phyloP scores from a whole-genome alignment of 495 filamentous ascomycete species.

The Xeromyces bisporus region DNA sequence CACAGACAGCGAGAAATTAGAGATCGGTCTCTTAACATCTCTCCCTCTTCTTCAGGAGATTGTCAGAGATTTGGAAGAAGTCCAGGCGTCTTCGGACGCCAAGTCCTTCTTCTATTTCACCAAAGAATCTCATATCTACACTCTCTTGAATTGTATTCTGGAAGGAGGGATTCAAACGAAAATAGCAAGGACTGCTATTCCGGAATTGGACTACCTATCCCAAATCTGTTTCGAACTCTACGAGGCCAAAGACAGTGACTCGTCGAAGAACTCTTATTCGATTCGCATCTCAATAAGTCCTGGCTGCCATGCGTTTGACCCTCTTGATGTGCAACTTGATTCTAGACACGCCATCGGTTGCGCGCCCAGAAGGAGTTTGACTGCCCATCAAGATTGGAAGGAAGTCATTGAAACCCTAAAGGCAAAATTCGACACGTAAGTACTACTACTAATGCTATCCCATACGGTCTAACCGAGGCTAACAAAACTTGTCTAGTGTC shows the following conservation, averaged over 20 bases:
- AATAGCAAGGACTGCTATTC: constrained; percentile 76
- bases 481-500: constrained; percentile 37
- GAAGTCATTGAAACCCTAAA: constrained; percentile 83
- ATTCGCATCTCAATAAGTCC: constrained; percentile 93
- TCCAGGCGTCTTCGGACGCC: constrained; percentile 80
- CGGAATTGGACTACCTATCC: constrained; percentile 92
- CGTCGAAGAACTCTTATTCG: constrained; percentile 66
- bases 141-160: constrained; percentile 89
- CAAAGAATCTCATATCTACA: constrained; percentile 97
- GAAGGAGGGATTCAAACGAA: constrained; percentile 93
- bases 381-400: constrained; percentile 89
- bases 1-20: constrained; percentile 80
- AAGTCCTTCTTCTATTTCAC: constrained; percentile 98
- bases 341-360: constrained; percentile 89
- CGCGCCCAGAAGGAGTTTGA: constrained; percentile 73
- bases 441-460: constrained; percentile 3
- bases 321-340: constrained; percentile 87
- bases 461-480: neutral
- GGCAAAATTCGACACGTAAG: constrained; percentile 87
- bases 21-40: constrained; percentile 88
- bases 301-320: constrained; percentile 89
- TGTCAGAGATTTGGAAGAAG: constrained; percentile 89
- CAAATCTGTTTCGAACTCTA: constrained; percentile 97
- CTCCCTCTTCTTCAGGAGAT: constrained; percentile 89
- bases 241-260: constrained; percentile 68